Percentiles rank a stretch among this genome's conserved stretches.
Evolutionary conservation across 805 yeast species (phyloP).

Genomic region (Candida adriatica): DNA sequence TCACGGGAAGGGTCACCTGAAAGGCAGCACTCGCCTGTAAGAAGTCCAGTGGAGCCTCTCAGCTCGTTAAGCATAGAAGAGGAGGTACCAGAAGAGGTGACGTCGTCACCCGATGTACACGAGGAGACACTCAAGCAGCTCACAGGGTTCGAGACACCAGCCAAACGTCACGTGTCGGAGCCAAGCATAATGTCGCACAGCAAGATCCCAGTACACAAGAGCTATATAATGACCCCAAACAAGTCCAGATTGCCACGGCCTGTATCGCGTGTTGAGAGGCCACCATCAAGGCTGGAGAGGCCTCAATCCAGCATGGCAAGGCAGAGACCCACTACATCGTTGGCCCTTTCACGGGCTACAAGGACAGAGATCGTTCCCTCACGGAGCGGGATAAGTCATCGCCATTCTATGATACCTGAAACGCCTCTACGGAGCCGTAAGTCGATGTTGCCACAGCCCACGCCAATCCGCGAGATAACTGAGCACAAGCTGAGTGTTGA

Average conservation of each 20-base stretch:
- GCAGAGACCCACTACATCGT: conserved; percentile 15
- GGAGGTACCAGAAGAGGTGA: too few species aligned
- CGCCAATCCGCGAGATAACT: conserved; percentile 21
- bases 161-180: conserved; percentile 9
- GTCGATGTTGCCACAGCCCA: conserved; percentile 22
- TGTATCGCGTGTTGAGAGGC: conserved; percentile 5
- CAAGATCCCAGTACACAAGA: conserved; percentile 9
- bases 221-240: too few species aligned
- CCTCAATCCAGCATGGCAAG: conserved; percentile 11
- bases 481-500: too few species aligned
- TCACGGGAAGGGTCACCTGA: conserved; percentile 5
- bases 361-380: conserved; percentile 9
- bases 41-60: too few species aligned
- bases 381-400: conserved; percentile 6
- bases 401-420: conserved; percentile 21
- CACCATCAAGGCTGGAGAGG: conserved; percentile 8
- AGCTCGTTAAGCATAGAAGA: too few species aligned
- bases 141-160: conserved; percentile 15
- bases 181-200: conserved; percentile 7
- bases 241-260: too few species aligned
- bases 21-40: too few species aligned
- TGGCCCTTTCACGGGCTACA: conserved; percentile 13
- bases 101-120: too few species aligned
- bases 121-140: conserved; percentile 10
- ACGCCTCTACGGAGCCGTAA: conserved; percentile 18